Evolutionary conservation across 257 asterid genomes (phyloP).

Genomic region (Orobanche coerulescens): DNA sequence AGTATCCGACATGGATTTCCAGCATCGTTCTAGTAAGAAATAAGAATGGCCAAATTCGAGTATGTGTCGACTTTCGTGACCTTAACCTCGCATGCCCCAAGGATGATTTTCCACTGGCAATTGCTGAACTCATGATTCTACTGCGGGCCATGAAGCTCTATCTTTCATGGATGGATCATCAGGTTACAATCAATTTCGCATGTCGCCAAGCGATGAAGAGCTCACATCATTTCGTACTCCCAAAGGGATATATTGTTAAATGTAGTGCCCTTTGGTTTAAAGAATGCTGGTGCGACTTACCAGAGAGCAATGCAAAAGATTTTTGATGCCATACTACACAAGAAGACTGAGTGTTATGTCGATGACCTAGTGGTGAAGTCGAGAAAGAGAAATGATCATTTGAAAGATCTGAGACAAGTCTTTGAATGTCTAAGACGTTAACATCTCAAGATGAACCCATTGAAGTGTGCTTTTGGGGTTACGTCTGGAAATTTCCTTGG

Average conservation of each 20-base stretch:
- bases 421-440: neutral
- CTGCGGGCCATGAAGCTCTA: neutral
- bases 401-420: too few species aligned
- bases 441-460: neutral
- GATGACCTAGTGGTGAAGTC: too few species aligned
- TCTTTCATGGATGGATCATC: slow-evolving; percentile 1
- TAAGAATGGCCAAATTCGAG: neutral
- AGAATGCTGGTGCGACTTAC: neutral
- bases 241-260: neutral
- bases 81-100: neutral
- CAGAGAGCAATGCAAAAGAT: slow-evolving; percentile 15
- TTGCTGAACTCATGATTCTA: neutral
- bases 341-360: neutral
- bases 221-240: neutral
- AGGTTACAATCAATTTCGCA: neutral
- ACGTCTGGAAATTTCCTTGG: neutral
- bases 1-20: too few species aligned
- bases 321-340: slow-evolving; percentile 9
- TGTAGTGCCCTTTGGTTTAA: neutral
- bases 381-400: too few species aligned
- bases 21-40: too few species aligned
- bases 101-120: neutral
- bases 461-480: neutral
- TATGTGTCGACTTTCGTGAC: neutral
- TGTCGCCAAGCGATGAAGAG: neutral